Conservation (phyloP, 306 rosid genomes). For the Fagus crenata region DNA sequence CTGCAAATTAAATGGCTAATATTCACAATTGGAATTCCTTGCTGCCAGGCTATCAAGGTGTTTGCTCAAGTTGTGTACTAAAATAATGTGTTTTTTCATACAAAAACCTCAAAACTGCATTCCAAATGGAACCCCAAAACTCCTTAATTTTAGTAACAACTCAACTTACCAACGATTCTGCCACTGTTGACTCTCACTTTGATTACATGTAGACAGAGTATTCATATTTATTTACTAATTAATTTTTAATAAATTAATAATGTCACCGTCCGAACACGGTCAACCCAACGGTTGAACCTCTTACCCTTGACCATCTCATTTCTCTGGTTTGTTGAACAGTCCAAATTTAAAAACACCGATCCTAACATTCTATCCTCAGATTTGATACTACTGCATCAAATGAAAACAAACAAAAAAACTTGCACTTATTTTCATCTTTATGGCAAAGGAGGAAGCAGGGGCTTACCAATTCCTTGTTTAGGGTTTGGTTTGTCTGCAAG, state of each 20-base stretch:
- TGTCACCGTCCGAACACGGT: not conserved
- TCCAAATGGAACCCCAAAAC: not conserved
- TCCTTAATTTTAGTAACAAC: not conserved
- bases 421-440: not conserved
- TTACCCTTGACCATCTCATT: too few relatives aligned
- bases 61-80: not conserved
- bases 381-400: conserved; percentile 1
- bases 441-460: conserved; percentile 5
- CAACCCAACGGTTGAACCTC: not conserved
- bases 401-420: not conserved
- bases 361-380: not conserved
- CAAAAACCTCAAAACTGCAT: conserved; percentile 2
- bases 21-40: not conserved
- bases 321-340: too few relatives aligned
- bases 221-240: too few relatives aligned
- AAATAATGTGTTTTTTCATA: not conserved
- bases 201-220: not conserved
- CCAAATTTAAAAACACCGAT: not conserved
- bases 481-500: conserved; percentile 94
- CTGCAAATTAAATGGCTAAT: not conserved
- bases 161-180: not conserved
- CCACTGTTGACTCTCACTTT: not conserved
- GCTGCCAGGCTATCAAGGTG: not conserved
- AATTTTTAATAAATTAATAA: not conserved
- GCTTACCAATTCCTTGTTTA: conserved; percentile 95